Percentiles rank a stretch among this genome's conserved stretches.
phyloP scores from a whole-genome alignment of 106 monocot species.

The Chionographis japonica region DNA sequence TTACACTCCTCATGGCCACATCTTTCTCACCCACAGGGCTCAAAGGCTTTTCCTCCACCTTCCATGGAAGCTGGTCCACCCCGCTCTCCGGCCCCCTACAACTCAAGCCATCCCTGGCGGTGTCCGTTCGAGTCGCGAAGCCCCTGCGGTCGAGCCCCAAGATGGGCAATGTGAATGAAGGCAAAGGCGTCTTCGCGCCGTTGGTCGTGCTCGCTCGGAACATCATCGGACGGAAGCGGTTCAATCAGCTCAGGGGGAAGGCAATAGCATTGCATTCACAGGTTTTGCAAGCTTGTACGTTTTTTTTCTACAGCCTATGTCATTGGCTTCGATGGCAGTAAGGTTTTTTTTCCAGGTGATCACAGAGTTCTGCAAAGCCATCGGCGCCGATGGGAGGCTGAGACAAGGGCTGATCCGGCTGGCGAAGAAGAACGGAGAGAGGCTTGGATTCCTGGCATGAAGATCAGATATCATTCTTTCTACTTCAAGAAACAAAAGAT shows the following conservation, averaged over 20 bases:
- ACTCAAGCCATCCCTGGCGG: background rate
- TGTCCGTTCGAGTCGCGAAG: slow-evolving; percentile 10
- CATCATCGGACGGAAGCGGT: slow-evolving; percentile 67
- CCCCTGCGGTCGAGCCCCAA: slow-evolving; percentile 31
- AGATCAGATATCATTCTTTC: background rate
- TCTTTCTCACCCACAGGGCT: too few relatives aligned
- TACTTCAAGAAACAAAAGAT: too few relatives aligned
- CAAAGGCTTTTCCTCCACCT: too few relatives aligned
- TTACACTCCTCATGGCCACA: background rate
- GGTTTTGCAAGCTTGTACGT: slow-evolving; percentile 13
- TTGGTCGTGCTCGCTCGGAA: slow-evolving; percentile 60
- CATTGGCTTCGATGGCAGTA: background rate
- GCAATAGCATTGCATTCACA: slow-evolving; percentile 94
- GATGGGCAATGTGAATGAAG: slow-evolving; percentile 84
- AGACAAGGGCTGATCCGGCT: slow-evolving; percentile 83
- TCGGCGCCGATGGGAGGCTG: slow-evolving; percentile 80
- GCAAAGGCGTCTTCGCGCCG: slow-evolving; percentile 88
- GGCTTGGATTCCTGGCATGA: slow-evolving; percentile 94
- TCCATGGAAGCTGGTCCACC: slow-evolving; percentile 19
- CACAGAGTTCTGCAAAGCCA: slow-evolving; percentile 86
- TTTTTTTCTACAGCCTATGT: background rate
- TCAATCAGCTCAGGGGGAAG: slow-evolving; percentile 92
- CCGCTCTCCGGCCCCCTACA: slow-evolving; percentile 11
- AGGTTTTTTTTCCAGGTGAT: slow-evolving; percentile 51
- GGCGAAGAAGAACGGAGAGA: slow-evolving; percentile 95